Base-by-base conservation (phyloP, 768 basidiomycete genomes). In the Stropharia rugosoannulata region DNA sequence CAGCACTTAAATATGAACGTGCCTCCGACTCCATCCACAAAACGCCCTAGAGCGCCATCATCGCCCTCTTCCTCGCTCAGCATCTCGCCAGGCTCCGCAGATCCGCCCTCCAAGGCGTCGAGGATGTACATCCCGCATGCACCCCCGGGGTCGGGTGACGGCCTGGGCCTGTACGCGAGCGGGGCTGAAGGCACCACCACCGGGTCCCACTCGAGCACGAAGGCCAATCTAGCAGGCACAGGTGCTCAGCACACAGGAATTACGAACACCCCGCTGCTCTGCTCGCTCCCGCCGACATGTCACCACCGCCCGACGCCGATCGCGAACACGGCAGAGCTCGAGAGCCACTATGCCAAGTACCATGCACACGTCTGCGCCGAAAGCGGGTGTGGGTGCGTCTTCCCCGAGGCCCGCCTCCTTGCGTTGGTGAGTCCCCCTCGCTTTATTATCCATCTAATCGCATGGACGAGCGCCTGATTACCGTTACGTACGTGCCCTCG, bases 201-300 rank as follows among this genome's bases (percentile, higher is more conserved):
- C 9, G 29, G 7, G 7, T 4, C 29, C 5, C 29, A 32, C 29
- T 7, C 29, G 29, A 32, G 7, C 7, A 29, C 27, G 4, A 29
- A 29, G 3, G 7, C 27, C 27, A 29, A 32, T 10, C 29, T 4
- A 32, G 7, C 29, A 32, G 5, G 6, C 29, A 32, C 29, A 7
- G 29, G 29, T 32, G 29, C 29, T 4, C 2, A 7, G 29, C 29
- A 32, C 29, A 7, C 29, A 32, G 29, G 29, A 32, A 32, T 6
- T 7, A 3, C 29, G 29, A 32, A 4, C 1, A 32, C 6, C 9
- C 75, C 75, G 1, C 66, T 91, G 16, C 62, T 87, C 19, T 94
- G 91, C 70, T 84, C 81, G 5, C 77, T 95, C 15, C 90, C 93
- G 1, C 93, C 93, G 16, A 94, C 91, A 41, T 95, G 93, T 70